Evolutionary conservation across 2,329 filamentous ascomycete species (phyloP).

Genomic region (Akanthomyces uredinophilus): DNA sequence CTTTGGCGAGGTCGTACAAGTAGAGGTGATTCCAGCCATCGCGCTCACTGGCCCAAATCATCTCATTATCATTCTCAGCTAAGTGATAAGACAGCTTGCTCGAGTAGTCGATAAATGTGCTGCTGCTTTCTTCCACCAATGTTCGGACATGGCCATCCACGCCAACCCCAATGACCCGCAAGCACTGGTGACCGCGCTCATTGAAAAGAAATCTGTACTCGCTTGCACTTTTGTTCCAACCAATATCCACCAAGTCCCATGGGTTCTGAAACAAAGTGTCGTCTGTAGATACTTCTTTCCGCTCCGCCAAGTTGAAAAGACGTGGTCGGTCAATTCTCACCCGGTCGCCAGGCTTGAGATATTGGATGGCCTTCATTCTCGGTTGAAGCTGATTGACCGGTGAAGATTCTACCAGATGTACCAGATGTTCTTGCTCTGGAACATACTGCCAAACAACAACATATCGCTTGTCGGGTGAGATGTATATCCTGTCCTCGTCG

Average conservation of each 20-base stretch:
- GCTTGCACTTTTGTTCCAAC: constrained; percentile 9
- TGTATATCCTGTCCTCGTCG: background rate
- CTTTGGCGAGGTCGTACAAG: constrained; percentile 18
- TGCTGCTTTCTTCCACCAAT: constrained; percentile 16
- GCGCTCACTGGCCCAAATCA: constrained; percentile 27
- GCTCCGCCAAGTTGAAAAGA: constrained; percentile 10
- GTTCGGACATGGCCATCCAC: constrained; percentile 3
- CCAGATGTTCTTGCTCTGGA: background rate
- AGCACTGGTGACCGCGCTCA: constrained; percentile 17
- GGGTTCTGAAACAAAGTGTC: constrained; percentile 15
- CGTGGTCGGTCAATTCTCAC: constrained; percentile 16
- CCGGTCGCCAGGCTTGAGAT: constrained; percentile 15
- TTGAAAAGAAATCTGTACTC: constrained; percentile 19
- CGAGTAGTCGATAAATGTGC: constrained; percentile 19
- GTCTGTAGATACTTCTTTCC: constrained; percentile 9
- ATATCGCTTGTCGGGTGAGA: background rate
- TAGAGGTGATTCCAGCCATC: constrained; percentile 27
- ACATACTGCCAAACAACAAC: background rate
- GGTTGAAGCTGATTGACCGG: constrained; percentile 23
- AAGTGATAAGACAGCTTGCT: constrained; percentile 9
- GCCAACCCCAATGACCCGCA: constrained; percentile 10
- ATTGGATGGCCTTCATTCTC: constrained; percentile 20
- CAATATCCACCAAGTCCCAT: constrained; percentile 9
- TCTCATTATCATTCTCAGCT: constrained; percentile 13
- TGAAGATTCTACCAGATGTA: background rate